Evolutionary conservation across 1,284 basidiomycete genomes (phyloP), one percentile per base, ranked within the genome.

Genomic region (Cryptococcus sp.): DNA sequence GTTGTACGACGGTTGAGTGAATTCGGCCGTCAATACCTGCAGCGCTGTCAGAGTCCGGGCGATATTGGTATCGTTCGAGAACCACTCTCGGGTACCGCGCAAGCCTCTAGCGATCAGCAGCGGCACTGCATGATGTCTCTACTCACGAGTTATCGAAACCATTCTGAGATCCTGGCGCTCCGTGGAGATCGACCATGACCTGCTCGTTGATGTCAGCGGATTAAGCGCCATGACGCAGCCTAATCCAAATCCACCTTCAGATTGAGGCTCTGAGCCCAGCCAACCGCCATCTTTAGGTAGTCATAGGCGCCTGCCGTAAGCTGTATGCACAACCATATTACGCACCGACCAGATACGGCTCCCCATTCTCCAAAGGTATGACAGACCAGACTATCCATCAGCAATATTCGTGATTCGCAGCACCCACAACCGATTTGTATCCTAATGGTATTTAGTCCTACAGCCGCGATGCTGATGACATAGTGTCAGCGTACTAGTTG

Each of bases 101-200:
- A 66, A 27, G 7, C 75, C 73, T 15, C 68, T 71, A 52, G 17
- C 19, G 11, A 39, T 45, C n/a, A 48, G 52, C 23, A 42, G 10
- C 38, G 25, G 19, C 8, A n/a, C 22, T 16, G 27, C 49, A 55
- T n/a, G n/a, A 38, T 23, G 7, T 17, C 5, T 11, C 3, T 19
- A 50, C 65, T 6, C 55, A 68, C 60, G 67, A 70, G 49, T 72
- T 73, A 58, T 74, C 72, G 47, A 86, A 92, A n/a, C 72, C 72
- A 52, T 79, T 78, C 47, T 77, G 72, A 17, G 60, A 60, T 3
- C 88, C 89, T 1, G 90, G 90, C 11, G 84, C 88, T 53, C 90
- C 90, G 68, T 92, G 90, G 13, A 77, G 59, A 52, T 77, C 73
- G 25, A 77, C 61, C 64, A 76, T 75, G 19, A 71, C 69, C 63